These are phyloP conservation scores for Haematococcus lacustris DNA, from an alignment of 139 green algal species.

Conservation along the genomic window DNA sequence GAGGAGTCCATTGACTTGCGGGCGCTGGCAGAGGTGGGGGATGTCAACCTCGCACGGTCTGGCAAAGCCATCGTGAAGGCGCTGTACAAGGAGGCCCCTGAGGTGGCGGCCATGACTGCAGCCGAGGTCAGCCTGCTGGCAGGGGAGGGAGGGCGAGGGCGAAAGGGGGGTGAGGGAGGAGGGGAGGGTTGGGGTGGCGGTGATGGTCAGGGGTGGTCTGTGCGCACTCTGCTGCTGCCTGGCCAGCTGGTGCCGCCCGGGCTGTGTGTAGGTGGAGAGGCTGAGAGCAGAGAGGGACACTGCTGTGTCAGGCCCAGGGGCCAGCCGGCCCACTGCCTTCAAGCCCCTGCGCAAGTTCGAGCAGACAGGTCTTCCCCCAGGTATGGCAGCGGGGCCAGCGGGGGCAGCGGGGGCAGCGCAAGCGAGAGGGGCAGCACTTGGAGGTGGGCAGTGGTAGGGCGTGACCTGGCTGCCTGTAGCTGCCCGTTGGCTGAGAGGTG, in stretches of 20 bases:
- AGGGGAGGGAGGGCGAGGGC: neutral
- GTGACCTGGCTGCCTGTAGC: too few relatives aligned
- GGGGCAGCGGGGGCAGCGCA: too few relatives aligned
- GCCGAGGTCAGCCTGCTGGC: slow-evolving; percentile 10
- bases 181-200: neutral
- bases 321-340: slow-evolving; percentile 13
- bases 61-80: slow-evolving; percentile 48
- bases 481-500: too few relatives aligned
- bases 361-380: slow-evolving; percentile 50
- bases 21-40: slow-evolving; percentile 46
- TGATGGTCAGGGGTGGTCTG: neutral
- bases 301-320: slow-evolving; percentile 35
- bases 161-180: neutral
- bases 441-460: too few relatives aligned
- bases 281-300: slow-evolving; percentile 41
- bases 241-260: neutral
- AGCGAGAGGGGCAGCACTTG: too few relatives aligned
- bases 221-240: too few relatives aligned
- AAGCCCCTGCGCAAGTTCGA: slow-evolving; percentile 51
- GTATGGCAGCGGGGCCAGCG: too few relatives aligned
- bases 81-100: slow-evolving; percentile 53
- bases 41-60: slow-evolving; percentile 35
- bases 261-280: slow-evolving; percentile 22
- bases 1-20: neutral
- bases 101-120: slow-evolving; percentile 30